These are phyloP conservation scores for Imleria badia DNA, from an alignment of 768 basidiomycete species.

Conservation along the genomic window DNA sequence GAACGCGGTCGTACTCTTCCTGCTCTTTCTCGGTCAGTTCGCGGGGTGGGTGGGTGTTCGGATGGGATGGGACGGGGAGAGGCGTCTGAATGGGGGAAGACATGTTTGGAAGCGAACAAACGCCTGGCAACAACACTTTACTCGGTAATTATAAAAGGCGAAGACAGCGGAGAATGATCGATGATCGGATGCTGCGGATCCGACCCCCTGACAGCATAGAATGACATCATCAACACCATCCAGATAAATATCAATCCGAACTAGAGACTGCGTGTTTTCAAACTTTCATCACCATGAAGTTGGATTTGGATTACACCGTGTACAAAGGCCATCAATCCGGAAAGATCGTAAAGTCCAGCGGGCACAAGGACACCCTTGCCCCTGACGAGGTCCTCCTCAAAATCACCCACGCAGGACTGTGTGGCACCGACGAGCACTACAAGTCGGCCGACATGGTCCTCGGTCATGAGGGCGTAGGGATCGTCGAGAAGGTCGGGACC, in stretches of 20 bases:
- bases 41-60: conserved; percentile 33
- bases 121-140: not conserved
- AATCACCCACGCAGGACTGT: conserved; percentile 37
- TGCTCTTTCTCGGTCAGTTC: conserved; percentile 46
- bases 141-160: too few relatives aligned
- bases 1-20: conserved; percentile 51
- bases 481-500: conserved; percentile 34
- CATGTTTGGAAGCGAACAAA: conserved; percentile 6
- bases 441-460: conserved; percentile 35
- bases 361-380: conserved; percentile 17
- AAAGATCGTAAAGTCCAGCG: conserved; percentile 17
- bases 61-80: conserved; percentile 26
- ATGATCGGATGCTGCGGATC: too few relatives aligned
- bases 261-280: not conserved
- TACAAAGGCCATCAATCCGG: conserved; percentile 31
- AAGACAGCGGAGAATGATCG: too few relatives aligned
- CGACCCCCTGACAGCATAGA: not conserved
- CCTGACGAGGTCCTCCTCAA: conserved; percentile 31
- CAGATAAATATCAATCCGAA: not conserved
- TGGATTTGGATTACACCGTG: conserved; percentile 27
- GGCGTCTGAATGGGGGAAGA: conserved; percentile 16
- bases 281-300: conserved; percentile 12
- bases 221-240: conserved; percentile 8
- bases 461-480: conserved; percentile 40
- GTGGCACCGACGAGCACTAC: conserved; percentile 40